Conservation (phyloP, 495 filamentous ascomycete species). For the Rostrohypoxylon terebratum region DNA sequence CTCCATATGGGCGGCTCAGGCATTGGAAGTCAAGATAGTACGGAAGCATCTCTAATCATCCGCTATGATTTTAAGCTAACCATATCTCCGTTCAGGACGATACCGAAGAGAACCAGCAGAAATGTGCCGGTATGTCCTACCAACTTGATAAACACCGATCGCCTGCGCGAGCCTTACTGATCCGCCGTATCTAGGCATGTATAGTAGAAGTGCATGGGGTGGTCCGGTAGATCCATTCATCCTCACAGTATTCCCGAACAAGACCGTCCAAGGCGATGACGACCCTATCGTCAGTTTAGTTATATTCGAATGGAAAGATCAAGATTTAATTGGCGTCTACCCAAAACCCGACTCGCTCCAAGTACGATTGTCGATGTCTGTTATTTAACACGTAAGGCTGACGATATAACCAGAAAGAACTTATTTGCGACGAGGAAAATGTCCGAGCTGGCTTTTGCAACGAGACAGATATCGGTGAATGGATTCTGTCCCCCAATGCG, state of each 20-base stretch:
- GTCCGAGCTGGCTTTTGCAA: constrained; percentile 78
- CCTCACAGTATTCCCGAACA: constrained; percentile 79
- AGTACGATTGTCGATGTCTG: constrained; percentile 37
- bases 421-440: constrained; percentile 78
- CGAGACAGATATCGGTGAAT: constrained; percentile 80
- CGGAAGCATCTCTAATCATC: constrained; percentile 4
- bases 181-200: constrained; percentile 77
- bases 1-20: constrained; percentile 67
- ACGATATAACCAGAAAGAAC: constrained; percentile 64
- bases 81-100: constrained; percentile 66
- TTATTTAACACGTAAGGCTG: constrained; percentile 20
- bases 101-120: constrained; percentile 79
- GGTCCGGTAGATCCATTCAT: constrained; percentile 91
- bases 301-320: constrained; percentile 94
- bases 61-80: constrained; percentile 25
- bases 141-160: background rate
- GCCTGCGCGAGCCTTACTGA: constrained; percentile 27
- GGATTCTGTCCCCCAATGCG: constrained; percentile 81
- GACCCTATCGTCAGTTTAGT: constrained; percentile 86
- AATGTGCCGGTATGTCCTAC: constrained; percentile 73
- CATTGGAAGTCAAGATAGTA: constrained; percentile 71
- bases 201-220: constrained; percentile 89
- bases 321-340: constrained; percentile 76
- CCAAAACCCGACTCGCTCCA: constrained; percentile 44
- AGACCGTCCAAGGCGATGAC: constrained; percentile 63